Evolutionary conservation across 2,329 filamentous ascomycete species (phyloP).

Genomic region (Paraphoma sp.): DNA sequence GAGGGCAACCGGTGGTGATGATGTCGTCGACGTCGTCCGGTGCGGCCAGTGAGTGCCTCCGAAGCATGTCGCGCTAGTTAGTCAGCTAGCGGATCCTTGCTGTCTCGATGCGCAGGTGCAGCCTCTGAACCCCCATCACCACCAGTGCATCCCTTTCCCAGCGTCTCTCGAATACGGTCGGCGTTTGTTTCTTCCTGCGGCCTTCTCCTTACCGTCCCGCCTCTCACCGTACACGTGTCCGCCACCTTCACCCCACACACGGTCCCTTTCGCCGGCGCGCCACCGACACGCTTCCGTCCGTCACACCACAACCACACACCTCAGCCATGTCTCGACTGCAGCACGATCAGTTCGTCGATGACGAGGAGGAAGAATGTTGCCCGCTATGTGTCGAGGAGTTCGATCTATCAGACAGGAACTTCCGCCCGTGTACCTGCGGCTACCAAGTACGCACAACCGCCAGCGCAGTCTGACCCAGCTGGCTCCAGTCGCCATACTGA

Average conservation of each 20-base stretch:
- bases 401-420: conserved; percentile 96
- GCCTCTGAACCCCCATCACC: conserved; percentile 30
- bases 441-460: conserved; percentile 77
- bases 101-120: conserved; percentile 26
- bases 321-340: conserved; percentile 55
- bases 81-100: conserved; percentile 2
- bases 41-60: neutral
- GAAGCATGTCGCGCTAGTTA: conserved; percentile 2
- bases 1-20: conserved; percentile 24
- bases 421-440: conserved; percentile 94
- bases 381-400: conserved; percentile 99
- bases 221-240: neutral
- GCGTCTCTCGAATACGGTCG: conserved; percentile 34
- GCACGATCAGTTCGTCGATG: conserved; percentile 62
- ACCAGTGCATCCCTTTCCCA: conserved; percentile 20
- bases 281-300: conserved; percentile 27
- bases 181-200: conserved; percentile 36
- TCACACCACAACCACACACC: conserved; percentile 9
- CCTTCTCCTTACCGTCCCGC: conserved; percentile 22
- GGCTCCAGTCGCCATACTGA: conserved; percentile 29
- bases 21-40: conserved; percentile 30
- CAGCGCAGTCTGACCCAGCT: conserved; percentile 20
- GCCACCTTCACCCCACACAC: conserved; percentile 11
- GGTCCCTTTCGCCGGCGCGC: conserved; percentile 26
- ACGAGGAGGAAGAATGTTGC: conserved; percentile 66